A percentile compares a stretch with the other conserved stretches of the same genome.
Conservation (phyloP, 306 rosid species). For the Ormosia emarginata region DNA sequence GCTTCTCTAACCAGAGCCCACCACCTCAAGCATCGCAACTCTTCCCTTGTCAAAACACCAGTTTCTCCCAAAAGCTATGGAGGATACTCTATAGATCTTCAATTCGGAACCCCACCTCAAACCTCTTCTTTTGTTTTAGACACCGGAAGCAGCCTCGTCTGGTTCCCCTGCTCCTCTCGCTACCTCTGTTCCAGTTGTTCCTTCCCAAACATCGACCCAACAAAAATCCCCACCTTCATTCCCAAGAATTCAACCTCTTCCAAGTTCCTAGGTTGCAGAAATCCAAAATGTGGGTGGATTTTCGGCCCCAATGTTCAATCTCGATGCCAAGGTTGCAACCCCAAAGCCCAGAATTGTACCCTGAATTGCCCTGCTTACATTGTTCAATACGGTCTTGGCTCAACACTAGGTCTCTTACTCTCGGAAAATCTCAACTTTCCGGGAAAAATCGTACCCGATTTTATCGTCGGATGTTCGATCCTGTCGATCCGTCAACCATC, state of each 20-base stretch:
- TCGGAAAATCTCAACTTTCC: slow-evolving; percentile 64
- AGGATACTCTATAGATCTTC: slow-evolving; percentile 64
- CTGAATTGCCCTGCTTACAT: slow-evolving; percentile 60
- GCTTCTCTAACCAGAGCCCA: slow-evolving; percentile 66
- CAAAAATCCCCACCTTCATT: slow-evolving; percentile 49
- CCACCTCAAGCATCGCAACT: slow-evolving; percentile 49
- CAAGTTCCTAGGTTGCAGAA: slow-evolving; percentile 57
- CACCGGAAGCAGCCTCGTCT: slow-evolving; percentile 86
- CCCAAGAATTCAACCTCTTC: slow-evolving; percentile 65
- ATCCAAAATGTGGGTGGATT: slow-evolving; percentile 67
- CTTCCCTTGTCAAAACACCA: slow-evolving; percentile 28
- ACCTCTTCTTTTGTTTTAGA: slow-evolving; percentile 54
- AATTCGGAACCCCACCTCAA: slow-evolving; percentile 81
- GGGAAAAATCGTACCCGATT: slow-evolving; percentile 22
- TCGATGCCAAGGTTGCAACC: slow-evolving; percentile 46
- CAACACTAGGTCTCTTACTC: slow-evolving; percentile 62
- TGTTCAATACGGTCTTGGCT: slow-evolving; percentile 68
- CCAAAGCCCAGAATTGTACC: slow-evolving; percentile 34
- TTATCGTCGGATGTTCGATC: slow-evolving; percentile 77
- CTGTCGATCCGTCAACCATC: slow-evolving; percentile 67
- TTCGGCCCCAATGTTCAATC: slow-evolving; percentile 44
- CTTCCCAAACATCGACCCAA: slow-evolving; percentile 54
- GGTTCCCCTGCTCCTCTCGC: slow-evolving; percentile 85
- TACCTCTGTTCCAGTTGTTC: slow-evolving; percentile 65
- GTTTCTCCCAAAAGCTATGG: slow-evolving; percentile 65